Evolutionary conservation across 176 grass and related monocot species (phyloP).

Genomic region (Carex pumila): DNA sequence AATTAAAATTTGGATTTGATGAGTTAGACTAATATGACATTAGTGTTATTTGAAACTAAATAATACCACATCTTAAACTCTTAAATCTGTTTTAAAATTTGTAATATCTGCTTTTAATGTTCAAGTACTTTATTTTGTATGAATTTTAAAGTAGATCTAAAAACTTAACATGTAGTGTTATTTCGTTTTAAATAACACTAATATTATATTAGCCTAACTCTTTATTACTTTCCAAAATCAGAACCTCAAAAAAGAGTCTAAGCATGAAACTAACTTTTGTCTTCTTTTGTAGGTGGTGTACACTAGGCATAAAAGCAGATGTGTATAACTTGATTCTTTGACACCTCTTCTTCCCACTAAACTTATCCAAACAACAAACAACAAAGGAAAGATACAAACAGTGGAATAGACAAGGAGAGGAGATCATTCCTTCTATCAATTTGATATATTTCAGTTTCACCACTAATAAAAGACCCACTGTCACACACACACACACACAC

Average conservation of each 20-base stretch:
- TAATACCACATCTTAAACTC: too few relatives aligned
- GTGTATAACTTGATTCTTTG: background rate
- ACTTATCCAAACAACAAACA: background rate
- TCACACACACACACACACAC: background rate
- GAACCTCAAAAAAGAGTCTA: background rate
- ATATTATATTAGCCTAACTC: too few relatives aligned
- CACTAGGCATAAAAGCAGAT: background rate
- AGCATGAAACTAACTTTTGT: background rate
- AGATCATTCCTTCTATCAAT: constrained; percentile 13
- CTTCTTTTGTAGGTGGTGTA: background rate
- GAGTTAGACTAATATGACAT: too few relatives aligned
- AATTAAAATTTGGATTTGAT: too few relatives aligned
- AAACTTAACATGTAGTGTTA: too few relatives aligned
- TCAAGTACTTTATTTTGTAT: too few relatives aligned
- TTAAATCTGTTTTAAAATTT: too few relatives aligned
- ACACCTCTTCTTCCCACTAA: background rate
- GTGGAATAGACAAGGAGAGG: background rate
- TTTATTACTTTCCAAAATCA: background rate
- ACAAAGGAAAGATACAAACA: background rate
- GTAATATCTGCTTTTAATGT: too few relatives aligned
- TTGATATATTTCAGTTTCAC: constrained; percentile 17
- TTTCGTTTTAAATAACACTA: too few relatives aligned
- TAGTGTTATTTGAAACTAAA: too few relatives aligned
- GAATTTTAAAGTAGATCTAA: too few relatives aligned
- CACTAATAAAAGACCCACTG: constrained; percentile 13